These are phyloP conservation scores for Umbelopsis vinacea DNA, from an alignment of 192 early-diverging fungal genomes.

Conservation along the genomic window DNA sequence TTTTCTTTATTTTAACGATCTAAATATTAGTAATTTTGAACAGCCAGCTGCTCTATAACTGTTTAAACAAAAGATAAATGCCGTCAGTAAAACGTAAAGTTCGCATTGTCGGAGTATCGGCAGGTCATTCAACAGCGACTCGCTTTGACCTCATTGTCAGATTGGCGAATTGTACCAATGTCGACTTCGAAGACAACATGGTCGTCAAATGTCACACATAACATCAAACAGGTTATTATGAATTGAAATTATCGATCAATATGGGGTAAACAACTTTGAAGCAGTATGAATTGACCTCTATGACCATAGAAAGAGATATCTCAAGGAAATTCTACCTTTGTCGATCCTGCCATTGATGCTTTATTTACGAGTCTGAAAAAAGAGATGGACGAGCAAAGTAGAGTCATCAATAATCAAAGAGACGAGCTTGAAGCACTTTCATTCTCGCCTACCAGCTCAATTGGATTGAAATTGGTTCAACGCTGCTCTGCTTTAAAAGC, in stretches of 20 bases:
- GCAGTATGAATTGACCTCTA: neutral
- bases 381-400: slow-evolving; percentile 35
- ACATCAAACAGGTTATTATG: neutral
- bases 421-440: slow-evolving; percentile 31
- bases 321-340: neutral
- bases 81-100: no score
- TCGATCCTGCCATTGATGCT: slow-evolving; percentile 37
- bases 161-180: neutral
- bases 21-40: no score
- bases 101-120: no score
- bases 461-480: slow-evolving; percentile 32
- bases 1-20: no score
- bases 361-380: slow-evolving; percentile 37
- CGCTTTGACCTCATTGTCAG: neutral
- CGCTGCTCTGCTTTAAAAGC: slow-evolving; percentile 30
- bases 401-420: slow-evolving; percentile 25
- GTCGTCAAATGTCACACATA: neutral
- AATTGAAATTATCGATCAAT: neutral
- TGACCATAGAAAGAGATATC: neutral
- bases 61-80: no score
- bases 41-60: no score
- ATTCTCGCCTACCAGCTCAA: slow-evolving; percentile 34
- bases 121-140: no score
- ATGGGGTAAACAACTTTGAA: neutral
- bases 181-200: neutral